A percentile compares a stretch with the other conserved stretches of the same genome.
phyloP scores from a whole-genome alignment of 345 rosid species.

The Eucalyptus viminalis region DNA sequence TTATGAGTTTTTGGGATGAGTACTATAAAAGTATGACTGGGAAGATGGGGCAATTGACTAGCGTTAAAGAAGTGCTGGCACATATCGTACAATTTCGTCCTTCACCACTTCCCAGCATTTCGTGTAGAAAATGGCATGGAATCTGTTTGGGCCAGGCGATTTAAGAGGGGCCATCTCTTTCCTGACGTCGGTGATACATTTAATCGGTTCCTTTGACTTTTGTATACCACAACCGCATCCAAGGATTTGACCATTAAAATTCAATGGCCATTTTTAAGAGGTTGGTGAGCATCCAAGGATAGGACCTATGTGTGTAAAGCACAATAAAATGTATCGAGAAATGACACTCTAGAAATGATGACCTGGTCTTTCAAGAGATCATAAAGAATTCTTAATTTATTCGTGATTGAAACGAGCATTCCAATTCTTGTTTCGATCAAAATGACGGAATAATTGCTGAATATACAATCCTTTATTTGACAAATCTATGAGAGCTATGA shows the following conservation, averaged over 20 bases:
- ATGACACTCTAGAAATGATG: background rate
- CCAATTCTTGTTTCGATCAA: background rate
- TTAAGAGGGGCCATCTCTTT: no score
- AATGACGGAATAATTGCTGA: background rate
- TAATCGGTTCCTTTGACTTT: background rate
- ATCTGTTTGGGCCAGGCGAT: no score
- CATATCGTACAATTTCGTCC: no score
- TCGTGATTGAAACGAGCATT: background rate
- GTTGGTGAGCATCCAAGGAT: background rate
- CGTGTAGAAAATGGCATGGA: background rate
- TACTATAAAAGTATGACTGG: no score
- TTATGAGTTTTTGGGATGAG: background rate
- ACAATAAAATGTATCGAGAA: no score
- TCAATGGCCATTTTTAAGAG: background rate
- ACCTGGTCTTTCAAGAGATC: background rate
- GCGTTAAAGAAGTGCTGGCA: background rate
- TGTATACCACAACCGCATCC: background rate
- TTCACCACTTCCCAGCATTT: background rate
- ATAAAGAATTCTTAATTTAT: no score
- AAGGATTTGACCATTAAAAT: background rate
- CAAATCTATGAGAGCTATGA: background rate
- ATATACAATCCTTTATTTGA: background rate
- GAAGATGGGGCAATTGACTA: background rate
- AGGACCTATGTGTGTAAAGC: no score
- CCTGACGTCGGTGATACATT: background rate